Percentiles rank a stretch among this genome's conserved stretches.
phyloP scores from a whole-genome alignment of 805 yeast species.

The Metschnikowia sp. region DNA sequence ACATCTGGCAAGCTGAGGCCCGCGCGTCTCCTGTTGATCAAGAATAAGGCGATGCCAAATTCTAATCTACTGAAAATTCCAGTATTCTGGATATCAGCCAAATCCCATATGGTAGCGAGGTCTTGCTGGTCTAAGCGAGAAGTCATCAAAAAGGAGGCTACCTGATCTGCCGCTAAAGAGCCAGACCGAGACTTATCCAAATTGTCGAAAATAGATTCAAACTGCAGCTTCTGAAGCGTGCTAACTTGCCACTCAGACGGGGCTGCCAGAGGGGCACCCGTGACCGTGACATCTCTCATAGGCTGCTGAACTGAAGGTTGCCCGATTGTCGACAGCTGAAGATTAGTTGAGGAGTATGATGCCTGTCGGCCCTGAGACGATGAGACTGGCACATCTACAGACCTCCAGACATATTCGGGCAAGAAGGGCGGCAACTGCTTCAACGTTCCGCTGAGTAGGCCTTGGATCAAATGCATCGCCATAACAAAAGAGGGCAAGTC shows the following conservation, averaged over 20 bases:
- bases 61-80: conserved; percentile 79
- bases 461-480: conserved; percentile 94
- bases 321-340: conserved; percentile 35
- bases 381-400: conserved; percentile 21
- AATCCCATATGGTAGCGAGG: conserved; percentile 90
- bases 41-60: conserved; percentile 89
- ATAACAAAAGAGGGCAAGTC: conserved; percentile 74
- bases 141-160: conserved; percentile 84
- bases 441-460: conserved; percentile 63
- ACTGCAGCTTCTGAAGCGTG: conserved; percentile 68
- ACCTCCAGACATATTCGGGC: conserved; percentile 40
- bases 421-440: conserved; percentile 49
- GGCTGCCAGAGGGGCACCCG: conserved; percentile 15
- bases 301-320: conserved; percentile 18
- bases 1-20: conserved; percentile 78
- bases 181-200: conserved; percentile 68
- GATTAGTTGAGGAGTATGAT: conserved; percentile 29
- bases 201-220: conserved; percentile 72
- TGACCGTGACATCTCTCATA: conserved; percentile 12
- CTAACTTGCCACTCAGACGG: conserved; percentile 63
- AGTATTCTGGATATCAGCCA: conserved; percentile 82
- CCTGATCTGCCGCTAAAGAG: conserved; percentile 66
- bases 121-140: conserved; percentile 82
- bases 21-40: conserved; percentile 78
- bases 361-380: conserved; percentile 25